These are phyloP conservation scores for Keithomyces neogunnii DNA, from an alignment of 2,329 filamentous ascomycete species.

Conservation along the genomic window DNA sequence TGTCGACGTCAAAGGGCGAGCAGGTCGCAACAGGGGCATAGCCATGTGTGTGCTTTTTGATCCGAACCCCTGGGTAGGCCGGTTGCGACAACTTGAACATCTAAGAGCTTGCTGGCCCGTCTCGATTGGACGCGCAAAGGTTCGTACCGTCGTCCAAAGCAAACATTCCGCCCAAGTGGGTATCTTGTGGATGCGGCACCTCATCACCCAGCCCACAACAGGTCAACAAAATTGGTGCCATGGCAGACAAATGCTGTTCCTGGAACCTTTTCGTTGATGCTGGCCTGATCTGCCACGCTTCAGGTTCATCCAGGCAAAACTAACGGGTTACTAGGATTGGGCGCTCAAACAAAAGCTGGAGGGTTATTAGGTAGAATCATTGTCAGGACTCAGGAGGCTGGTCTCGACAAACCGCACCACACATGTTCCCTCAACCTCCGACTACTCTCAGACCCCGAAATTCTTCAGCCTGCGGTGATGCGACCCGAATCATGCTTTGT, in stretches of 20 bases:
- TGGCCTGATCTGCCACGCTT: too few relatives aligned
- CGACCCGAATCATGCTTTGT: not conserved
- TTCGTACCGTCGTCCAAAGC: not conserved
- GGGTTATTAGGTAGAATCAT: not conserved
- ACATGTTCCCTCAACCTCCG: not conserved
- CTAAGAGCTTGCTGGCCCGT: not conserved
- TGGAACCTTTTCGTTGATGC: too few relatives aligned
- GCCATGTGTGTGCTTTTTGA: not conserved
- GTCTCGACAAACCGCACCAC: constrained; percentile 1
- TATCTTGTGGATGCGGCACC: not conserved
- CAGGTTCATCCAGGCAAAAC: not conserved
- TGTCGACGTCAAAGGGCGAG: not conserved
- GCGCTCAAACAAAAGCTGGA: not conserved
- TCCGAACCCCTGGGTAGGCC: too few relatives aligned
- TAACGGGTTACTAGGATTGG: not conserved
- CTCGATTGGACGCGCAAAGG: not conserved
- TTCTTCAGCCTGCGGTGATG: not conserved
- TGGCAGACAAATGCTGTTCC: not conserved
- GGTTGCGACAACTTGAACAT: too few relatives aligned
- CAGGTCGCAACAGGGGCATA: not conserved
- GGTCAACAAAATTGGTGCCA: not conserved
- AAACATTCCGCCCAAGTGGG: not conserved
- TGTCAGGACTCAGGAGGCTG: not conserved
- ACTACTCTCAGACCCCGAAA: not conserved
- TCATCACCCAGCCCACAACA: not conserved